These are phyloP conservation scores for Elaeagnus macrophylla DNA, from an alignment of 306 rosid species.

Conservation along the genomic window DNA sequence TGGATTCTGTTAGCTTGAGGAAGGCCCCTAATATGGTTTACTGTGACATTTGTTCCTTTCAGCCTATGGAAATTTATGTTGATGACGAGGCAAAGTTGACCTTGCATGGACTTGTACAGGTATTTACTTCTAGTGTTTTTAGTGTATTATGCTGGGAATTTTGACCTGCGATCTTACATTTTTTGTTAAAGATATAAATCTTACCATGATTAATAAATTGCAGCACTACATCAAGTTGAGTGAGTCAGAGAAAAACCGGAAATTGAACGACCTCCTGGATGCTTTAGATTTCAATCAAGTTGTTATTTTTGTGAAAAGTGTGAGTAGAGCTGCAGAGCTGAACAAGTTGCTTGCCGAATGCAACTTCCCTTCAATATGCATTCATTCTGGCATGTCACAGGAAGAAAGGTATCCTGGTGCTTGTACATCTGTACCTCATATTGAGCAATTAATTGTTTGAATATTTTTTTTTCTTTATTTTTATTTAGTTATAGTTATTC, in stretches of 20 bases:
- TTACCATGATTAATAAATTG: constrained; percentile 3
- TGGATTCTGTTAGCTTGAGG: constrained; percentile 87
- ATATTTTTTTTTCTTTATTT: too few species aligned
- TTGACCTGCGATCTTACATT: constrained; percentile 17
- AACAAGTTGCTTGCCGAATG: constrained; percentile 94
- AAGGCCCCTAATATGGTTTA: constrained; percentile 81
- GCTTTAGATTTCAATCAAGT: constrained; percentile 97
- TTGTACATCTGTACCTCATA: not conserved
- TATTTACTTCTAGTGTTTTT: constrained; percentile 13
- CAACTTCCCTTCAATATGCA: constrained; percentile 94
- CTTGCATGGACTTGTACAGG: constrained; percentile 98
- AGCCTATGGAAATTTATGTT: constrained; percentile 99
- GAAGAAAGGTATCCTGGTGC: constrained; percentile 72
- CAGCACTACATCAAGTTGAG: constrained; percentile 99
- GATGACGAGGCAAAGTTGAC: constrained; percentile 98
- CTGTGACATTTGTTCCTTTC: constrained; percentile 92
- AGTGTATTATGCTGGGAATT: not conserved
- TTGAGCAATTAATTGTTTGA: too few species aligned
- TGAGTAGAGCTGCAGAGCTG: constrained; percentile 93
- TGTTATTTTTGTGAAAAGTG: constrained; percentile 95
- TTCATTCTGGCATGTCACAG: constrained; percentile 97
- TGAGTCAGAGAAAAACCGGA: constrained; percentile 91
- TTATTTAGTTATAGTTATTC: too few species aligned
- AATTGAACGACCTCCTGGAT: constrained; percentile 95
- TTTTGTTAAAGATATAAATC: too few species aligned